Base-by-base conservation (phyloP, 257 asterid genomes). In the Jasminum sambac region DNA sequence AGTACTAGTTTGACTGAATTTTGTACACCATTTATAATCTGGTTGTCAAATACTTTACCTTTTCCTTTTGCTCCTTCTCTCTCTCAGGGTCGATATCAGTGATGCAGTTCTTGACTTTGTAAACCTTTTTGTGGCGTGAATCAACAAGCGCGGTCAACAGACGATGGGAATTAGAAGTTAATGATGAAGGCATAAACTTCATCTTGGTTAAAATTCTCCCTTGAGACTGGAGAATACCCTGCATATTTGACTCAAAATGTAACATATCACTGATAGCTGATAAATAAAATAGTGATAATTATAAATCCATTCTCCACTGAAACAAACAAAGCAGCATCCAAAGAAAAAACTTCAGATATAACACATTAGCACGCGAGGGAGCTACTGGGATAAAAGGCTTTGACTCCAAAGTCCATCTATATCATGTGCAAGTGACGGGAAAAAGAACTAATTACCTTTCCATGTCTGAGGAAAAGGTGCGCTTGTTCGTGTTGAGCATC, bases 141-240 rank as follows among this genome's bases (percentile, higher is more conserved):
- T 91, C 99, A 68, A 95, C 98, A 34, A 95, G 91, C 67, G 99
- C 99, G 74, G 99, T 91, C 85, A 95, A 82, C 72, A 95, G 66
- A 52, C 97, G 85, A 79, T 95, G 99, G 46, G 99, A 95, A 70
- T 89, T 91, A 43, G 99, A 95, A 66, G 93, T 62, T 71, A 95
- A 86, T 26, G 99, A 95, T 6, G 99, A 95, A 39, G 99, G 99
- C 98, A 95, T 95, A 81, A 91, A 91, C 86, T 93, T 82, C 98
- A 95, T 91, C 83, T 95, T 95, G 23, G 83, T 83, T 44, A 86
- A 77, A 76, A 95, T 86, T 75, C 89, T 83, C 79, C 99, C 99
- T 83, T 95, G 99, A 5, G 99, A 91, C 78, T 95, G 99, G 74
- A 95, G 95, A 79, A 95, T 84, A 19, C 97, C 96, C 99, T 95